These are phyloP conservation scores for Allantophomopsis lycopodina DNA, from an alignment of 2,329 filamentous ascomycete species.

Conservation along the genomic window DNA sequence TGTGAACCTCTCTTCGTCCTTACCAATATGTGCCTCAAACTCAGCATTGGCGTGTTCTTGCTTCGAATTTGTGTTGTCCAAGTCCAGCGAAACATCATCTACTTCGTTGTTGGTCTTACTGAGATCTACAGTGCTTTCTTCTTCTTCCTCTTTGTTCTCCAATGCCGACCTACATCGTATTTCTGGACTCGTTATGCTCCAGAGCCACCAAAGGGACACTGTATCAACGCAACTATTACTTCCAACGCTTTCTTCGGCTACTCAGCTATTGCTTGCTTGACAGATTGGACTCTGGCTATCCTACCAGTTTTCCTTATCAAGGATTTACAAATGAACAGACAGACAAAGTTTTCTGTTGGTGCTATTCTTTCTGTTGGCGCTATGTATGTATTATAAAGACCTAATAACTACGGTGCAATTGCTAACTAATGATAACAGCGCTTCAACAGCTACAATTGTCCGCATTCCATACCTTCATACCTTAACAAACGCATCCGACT, in stretches of 20 bases:
- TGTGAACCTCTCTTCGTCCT: slow-evolving; percentile 23
- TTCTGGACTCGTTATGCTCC: slow-evolving; percentile 30
- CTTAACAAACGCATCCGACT: slow-evolving; percentile 17
- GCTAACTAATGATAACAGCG: slow-evolving; percentile 8
- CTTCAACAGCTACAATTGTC: slow-evolving; percentile 21
- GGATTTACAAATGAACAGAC: slow-evolving; percentile 31
- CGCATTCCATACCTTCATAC: slow-evolving; percentile 22
- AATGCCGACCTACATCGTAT: slow-evolving; percentile 31
- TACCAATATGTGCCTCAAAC: slow-evolving; percentile 23
- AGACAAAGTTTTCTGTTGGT: slow-evolving; percentile 31
- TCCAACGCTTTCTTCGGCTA: slow-evolving; percentile 29
- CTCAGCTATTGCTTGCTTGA: slow-evolving; percentile 27
- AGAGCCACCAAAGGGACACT: slow-evolving; percentile 21
- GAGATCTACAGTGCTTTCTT: slow-evolving; percentile 22
- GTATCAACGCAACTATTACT: slow-evolving; percentile 24
- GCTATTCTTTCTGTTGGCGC: slow-evolving; percentile 33
- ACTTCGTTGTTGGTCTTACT: slow-evolving; percentile 19
- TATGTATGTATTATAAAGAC: slow-evolving; percentile 21
- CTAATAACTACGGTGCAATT: too few relatives aligned
- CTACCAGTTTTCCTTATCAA: slow-evolving; percentile 36
- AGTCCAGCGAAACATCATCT: slow-evolving; percentile 22
- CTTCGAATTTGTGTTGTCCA: slow-evolving; percentile 22
- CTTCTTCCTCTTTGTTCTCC: slow-evolving; percentile 32
- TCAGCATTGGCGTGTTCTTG: slow-evolving; percentile 26
- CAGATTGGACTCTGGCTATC: slow-evolving; percentile 33